These are phyloP conservation scores for Neonectria hederae DNA, from an alignment of 2,329 filamentous ascomycete species.

Conservation along the genomic window DNA sequence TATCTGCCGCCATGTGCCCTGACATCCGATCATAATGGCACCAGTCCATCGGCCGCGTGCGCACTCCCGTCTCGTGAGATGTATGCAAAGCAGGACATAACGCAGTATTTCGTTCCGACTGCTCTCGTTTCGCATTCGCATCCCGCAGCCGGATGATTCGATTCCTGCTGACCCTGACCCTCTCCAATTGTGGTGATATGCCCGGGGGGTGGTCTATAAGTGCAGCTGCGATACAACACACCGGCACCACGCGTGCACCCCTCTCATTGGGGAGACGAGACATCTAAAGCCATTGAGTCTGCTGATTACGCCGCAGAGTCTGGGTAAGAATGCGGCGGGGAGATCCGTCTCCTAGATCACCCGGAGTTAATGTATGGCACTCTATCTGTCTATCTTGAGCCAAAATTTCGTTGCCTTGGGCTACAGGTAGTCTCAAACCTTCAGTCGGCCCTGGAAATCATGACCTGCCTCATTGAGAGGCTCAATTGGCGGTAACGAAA, in stretches of 20 bases:
- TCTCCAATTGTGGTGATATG: not conserved
- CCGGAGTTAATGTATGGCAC: not conserved
- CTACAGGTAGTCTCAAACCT: not conserved
- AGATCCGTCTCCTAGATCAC: slow-evolving; percentile 3
- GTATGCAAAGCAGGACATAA: not conserved
- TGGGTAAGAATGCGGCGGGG: slow-evolving; percentile 1
- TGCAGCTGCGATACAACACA: not conserved
- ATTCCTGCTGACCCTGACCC: not conserved
- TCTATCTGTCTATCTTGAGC: not conserved
- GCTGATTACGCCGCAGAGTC: not conserved
- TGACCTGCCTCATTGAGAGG: not conserved
- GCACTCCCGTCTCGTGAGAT: not conserved
- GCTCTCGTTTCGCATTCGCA: not conserved
- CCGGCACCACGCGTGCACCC: not conserved
- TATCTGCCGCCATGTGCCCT: not conserved
- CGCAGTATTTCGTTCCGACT: not conserved
- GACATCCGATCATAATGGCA: not conserved
- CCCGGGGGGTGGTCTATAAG: not conserved
- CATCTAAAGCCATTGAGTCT: not conserved
- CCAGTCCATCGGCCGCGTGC: not conserved
- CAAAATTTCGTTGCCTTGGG: not conserved
- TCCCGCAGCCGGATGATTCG: slow-evolving; percentile 16
- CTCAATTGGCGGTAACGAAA: not conserved
- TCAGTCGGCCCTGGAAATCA: not conserved
- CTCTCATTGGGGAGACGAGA: not conserved